Evolutionary conservation across 345 rosid species (phyloP).

Genomic region (Cochlearia excelsa): DNA sequence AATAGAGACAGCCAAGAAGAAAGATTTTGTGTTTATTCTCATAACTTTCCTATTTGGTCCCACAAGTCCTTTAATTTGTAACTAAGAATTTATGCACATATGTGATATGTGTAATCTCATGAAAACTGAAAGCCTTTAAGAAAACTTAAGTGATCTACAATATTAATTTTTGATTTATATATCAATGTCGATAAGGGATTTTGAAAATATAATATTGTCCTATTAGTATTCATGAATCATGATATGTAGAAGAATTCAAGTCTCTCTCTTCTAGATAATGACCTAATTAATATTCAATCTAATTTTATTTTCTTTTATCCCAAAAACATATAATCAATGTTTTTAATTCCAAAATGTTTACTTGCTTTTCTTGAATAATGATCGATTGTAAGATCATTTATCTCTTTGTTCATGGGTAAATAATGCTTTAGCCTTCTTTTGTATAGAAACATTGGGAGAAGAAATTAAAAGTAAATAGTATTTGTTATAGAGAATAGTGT

Average conservation of each 20-base stretch:
- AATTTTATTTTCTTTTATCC: neutral
- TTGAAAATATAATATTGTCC: neutral
- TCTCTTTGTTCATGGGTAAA: conserved; percentile 30
- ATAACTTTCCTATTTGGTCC: conserved; percentile 27
- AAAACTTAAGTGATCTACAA: conserved; percentile 9
- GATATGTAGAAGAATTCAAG: conserved; percentile 8
- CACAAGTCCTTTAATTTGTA: conserved; percentile 23
- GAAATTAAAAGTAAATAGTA: conserved; percentile 27
- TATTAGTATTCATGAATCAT: neutral
- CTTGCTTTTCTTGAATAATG: conserved; percentile 22
- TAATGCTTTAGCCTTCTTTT: conserved; percentile 27
- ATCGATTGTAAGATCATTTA: conserved; percentile 25
- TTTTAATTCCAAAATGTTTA: conserved; percentile 9
- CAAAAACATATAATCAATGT: conserved; percentile 10
- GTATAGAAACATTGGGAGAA: conserved; percentile 30
- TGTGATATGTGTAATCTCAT: conserved; percentile 13
- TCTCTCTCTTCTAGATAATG: conserved; percentile 1
- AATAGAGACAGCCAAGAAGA: conserved; percentile 21
- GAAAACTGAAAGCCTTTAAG: conserved; percentile 14
- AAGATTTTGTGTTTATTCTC: conserved; percentile 30
- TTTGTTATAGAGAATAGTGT: conserved; percentile 32
- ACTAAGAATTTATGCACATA: conserved; percentile 21
- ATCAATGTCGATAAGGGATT: neutral
- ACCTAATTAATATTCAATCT: conserved; percentile 14
- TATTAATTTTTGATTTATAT: neutral